phyloP scores from a whole-genome alignment of 345 rosid genomes.

The rapeseed (Brassica napus) region DNA sequence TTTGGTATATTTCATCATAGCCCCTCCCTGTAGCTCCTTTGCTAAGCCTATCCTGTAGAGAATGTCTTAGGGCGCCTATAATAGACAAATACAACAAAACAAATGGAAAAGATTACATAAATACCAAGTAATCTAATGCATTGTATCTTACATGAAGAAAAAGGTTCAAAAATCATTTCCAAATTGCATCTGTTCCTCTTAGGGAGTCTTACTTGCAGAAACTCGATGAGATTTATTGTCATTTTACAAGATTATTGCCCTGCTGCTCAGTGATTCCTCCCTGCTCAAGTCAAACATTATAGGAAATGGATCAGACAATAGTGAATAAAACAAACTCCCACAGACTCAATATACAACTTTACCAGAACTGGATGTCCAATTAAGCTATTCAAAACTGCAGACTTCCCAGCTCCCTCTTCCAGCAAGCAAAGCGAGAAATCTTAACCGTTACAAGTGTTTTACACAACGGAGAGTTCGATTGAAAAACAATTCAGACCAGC shows the following conservation, averaged over 20 bases:
- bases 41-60: slow-evolving; percentile 37
- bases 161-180: no score
- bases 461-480: no score
- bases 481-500: neutral
- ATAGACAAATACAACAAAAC: neutral
- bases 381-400: slow-evolving; percentile 87
- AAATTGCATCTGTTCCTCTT: no score
- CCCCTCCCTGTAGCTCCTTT: slow-evolving; percentile 74
- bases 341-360: slow-evolving; percentile 37
- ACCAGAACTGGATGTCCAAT: slow-evolving; percentile 97
- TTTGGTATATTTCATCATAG: slow-evolving; percentile 81
- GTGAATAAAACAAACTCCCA: slow-evolving; percentile 1
- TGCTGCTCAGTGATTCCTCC: no score
- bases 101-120: neutral
- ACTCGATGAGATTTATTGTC: no score
- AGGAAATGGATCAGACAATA: no score
- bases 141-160: no score
- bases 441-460: neutral
- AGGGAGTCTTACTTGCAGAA: no score
- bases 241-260: no score
- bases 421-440: slow-evolving; percentile 21
- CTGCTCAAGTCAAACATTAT: no score
- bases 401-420: slow-evolving; percentile 96
- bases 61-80: neutral
- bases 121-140: neutral